Evolutionary conservation across 306 rosid species (phyloP).

Genomic region (Pueraria montana): DNA sequence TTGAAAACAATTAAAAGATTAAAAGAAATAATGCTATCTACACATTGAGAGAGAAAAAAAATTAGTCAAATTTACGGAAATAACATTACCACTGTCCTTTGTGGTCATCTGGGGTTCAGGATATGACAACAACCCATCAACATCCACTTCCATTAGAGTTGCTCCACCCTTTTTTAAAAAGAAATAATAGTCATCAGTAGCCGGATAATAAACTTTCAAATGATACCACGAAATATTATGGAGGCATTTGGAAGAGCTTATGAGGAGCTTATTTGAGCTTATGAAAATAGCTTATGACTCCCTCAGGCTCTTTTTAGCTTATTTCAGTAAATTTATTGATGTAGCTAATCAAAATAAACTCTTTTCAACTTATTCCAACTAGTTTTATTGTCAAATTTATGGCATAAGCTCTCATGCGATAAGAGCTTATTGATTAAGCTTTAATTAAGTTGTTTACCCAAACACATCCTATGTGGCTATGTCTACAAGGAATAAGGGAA

Average conservation of each 20-base stretch:
- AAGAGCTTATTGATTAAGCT: neutral
- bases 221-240: slow-evolving; percentile 25
- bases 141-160: slow-evolving; percentile 79
- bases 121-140: slow-evolving; percentile 76
- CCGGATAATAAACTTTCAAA: slow-evolving; percentile 40
- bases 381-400: neutral
- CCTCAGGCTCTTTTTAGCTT: neutral
- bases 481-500: slow-evolving; percentile 18
- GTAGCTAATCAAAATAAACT: neutral
- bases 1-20: no score
- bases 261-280: neutral
- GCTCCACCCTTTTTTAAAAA: slow-evolving; percentile 69
- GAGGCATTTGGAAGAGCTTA: neutral
- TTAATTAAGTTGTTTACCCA: neutral
- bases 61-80: slow-evolving; percentile 35
- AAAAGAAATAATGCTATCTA: neutral
- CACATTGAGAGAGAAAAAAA: neutral
- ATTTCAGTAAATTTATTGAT: neutral
- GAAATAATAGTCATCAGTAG: slow-evolving; percentile 28
- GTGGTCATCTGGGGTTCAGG: slow-evolving; percentile 67
- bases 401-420: neutral
- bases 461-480: neutral
- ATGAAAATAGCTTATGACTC: neutral
- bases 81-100: slow-evolving; percentile 68
- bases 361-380: neutral